Evolutionary conservation across 2,329 filamentous ascomycete species (phyloP).

Genomic region (Plectosphaerella cucumerina): DNA sequence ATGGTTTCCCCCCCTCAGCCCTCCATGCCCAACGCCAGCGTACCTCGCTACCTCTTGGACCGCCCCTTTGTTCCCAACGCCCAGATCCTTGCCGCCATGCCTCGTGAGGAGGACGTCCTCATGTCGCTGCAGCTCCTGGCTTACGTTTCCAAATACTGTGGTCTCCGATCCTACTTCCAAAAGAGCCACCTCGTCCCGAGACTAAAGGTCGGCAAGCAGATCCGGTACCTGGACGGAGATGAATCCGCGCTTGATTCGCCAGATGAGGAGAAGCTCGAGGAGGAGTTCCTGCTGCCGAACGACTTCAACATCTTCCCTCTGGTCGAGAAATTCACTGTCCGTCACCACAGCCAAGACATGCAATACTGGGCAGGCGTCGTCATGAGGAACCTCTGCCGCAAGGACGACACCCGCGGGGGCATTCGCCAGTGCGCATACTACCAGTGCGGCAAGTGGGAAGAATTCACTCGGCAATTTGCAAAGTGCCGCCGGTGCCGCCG

Average conservation of each 20-base stretch:
- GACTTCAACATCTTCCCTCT: slow-evolving; percentile 98
- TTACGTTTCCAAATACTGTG: slow-evolving; percentile 98
- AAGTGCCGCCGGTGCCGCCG: slow-evolving; percentile 94
- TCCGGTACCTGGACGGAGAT: slow-evolving; percentile 74
- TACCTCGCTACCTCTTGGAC: slow-evolving; percentile 77
- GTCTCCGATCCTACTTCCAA: slow-evolving; percentile 92
- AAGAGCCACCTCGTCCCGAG: slow-evolving; percentile 88
- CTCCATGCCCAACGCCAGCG: slow-evolving; percentile 64
- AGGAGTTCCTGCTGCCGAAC: slow-evolving; percentile 87
- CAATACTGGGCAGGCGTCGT: slow-evolving; percentile 99
- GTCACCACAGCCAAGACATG: slow-evolving; percentile 95
- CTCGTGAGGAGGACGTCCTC: slow-evolving; percentile 92
- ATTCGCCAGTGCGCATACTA: slow-evolving; percentile 98
- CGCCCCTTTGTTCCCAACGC: slow-evolving; percentile 65
- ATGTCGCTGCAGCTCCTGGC: slow-evolving; percentile 97
- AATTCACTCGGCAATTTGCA: slow-evolving; percentile 92
- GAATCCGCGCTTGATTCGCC: slow-evolving; percentile 37
- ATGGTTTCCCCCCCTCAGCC: slow-evolving; percentile 71
- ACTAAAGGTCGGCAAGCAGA: slow-evolving; percentile 83
- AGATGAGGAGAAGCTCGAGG: slow-evolving; percentile 63
- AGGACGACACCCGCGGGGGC: slow-evolving; percentile 90
- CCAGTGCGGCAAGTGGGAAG: slow-evolving; percentile 97
- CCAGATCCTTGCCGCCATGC: slow-evolving; percentile 83
- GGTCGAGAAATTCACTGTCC: slow-evolving; percentile 96
- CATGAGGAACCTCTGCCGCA: slow-evolving; percentile 97